These are phyloP conservation scores for Podila epicladia DNA, from an alignment of 192 early-diverging fungal species.

Conservation along the genomic window DNA sequence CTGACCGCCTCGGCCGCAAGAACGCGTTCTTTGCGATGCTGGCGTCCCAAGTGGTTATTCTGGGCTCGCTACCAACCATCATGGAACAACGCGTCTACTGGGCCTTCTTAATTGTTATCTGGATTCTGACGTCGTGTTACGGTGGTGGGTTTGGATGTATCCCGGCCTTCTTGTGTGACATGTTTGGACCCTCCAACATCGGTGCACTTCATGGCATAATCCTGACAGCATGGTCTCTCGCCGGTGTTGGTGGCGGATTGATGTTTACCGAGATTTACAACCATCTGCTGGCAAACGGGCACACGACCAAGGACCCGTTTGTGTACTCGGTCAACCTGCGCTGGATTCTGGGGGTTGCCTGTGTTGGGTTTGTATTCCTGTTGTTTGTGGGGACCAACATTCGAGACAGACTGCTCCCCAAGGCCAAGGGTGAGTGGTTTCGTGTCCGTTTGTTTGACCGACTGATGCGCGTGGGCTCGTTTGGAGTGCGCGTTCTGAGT, in stretches of 20 bases:
- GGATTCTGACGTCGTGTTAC: conserved; percentile 74
- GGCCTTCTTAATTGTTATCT: conserved; percentile 68
- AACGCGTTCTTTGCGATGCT: conserved; percentile 72
- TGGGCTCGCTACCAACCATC: conserved; percentile 64
- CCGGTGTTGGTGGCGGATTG: conserved; percentile 77
- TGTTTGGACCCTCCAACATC: conserved; percentile 85
- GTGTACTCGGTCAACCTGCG: conserved; percentile 70
- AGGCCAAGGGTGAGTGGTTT: conserved; percentile 67
- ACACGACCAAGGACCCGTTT: conserved; percentile 61
- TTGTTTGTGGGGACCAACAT: conserved; percentile 69
- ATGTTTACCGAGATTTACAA: conserved; percentile 72
- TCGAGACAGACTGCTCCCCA: conserved; percentile 73
- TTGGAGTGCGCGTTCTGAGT: conserved; percentile 28
- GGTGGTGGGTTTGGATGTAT: conserved; percentile 83
- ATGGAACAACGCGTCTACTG: conserved; percentile 66
- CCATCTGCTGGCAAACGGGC: conserved; percentile 46
- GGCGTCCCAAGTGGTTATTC: conserved; percentile 65
- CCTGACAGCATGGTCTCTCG: conserved; percentile 80
- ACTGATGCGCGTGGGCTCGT: conserved; percentile 52
- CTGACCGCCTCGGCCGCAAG: conserved; percentile 72
- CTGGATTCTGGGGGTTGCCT: conserved; percentile 73
- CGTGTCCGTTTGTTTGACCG: conserved; percentile 63
- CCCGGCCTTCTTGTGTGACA: conserved; percentile 78
- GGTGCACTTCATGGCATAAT: conserved; percentile 79
- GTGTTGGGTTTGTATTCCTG: conserved; percentile 65